phyloP scores from a whole-genome alignment of 768 basidiomycete species.

The Guyanaporus albipodus region DNA sequence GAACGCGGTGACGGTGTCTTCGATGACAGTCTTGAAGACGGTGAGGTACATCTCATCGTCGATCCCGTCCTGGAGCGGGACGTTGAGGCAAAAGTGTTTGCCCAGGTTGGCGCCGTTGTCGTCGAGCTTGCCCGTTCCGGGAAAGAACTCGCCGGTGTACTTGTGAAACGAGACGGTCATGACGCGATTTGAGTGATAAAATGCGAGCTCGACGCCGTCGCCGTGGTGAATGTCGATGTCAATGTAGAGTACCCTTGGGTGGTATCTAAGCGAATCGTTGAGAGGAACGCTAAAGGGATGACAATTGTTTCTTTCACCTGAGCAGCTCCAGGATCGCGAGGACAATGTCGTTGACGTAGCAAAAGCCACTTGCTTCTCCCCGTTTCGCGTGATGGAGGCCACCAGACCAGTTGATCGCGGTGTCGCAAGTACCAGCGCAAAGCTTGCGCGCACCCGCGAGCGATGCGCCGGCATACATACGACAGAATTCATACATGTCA shows the following conservation, averaged over 20 bases:
- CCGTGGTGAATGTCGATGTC: slow-evolving; percentile 99
- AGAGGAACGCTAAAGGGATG: neutral
- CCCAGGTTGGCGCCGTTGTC: slow-evolving; percentile 87
- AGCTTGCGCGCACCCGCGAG: slow-evolving; percentile 89
- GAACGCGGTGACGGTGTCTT: slow-evolving; percentile 87
- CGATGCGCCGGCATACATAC: slow-evolving; percentile 90
- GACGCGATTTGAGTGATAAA: slow-evolving; percentile 97
- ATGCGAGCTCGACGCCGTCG: slow-evolving; percentile 96
- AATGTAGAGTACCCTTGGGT: slow-evolving; percentile 93
- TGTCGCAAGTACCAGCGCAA: slow-evolving; percentile 81
- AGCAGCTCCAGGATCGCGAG: slow-evolving; percentile 90
- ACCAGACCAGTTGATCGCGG: slow-evolving; percentile 98
- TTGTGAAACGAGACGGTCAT: slow-evolving; percentile 99
- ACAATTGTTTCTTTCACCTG: slow-evolving; percentile 43
- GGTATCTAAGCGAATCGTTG: slow-evolving; percentile 54
- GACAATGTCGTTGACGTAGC: slow-evolving; percentile 97
- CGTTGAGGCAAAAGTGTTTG: slow-evolving; percentile 93
- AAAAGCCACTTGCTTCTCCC: slow-evolving; percentile 97
- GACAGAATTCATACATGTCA: slow-evolving; percentile 92
- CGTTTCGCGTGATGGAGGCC: slow-evolving; percentile 98
- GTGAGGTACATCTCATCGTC: slow-evolving; percentile 97
- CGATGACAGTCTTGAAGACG: slow-evolving; percentile 94
- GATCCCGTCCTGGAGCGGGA: slow-evolving; percentile 92
- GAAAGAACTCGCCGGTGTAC: slow-evolving; percentile 98
- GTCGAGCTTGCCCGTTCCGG: slow-evolving; percentile 92